Evolutionary conservation across 768 basidiomycete genomes (phyloP).

Genomic region (Lactifluus piperatus): DNA sequence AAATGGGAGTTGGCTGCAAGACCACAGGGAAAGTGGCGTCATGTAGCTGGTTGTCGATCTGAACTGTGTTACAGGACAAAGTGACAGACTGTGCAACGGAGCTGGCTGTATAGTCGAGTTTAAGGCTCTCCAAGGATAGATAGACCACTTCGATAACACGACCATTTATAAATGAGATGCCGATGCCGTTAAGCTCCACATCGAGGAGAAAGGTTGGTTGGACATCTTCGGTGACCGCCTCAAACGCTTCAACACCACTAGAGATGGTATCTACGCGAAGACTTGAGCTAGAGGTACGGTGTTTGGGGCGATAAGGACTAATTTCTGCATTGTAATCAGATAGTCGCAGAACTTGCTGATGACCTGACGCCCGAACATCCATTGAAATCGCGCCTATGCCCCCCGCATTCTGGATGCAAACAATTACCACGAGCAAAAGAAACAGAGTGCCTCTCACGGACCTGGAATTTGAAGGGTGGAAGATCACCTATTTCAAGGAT

Average conservation of each 20-base stretch:
- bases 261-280: slow-evolving; percentile 62
- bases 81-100: slow-evolving; percentile 71
- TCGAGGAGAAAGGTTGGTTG: slow-evolving; percentile 54
- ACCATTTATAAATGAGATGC: slow-evolving; percentile 85
- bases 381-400: slow-evolving; percentile 66
- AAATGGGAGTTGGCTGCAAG: slow-evolving; percentile 85
- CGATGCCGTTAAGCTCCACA: slow-evolving; percentile 82
- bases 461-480: slow-evolving; percentile 79
- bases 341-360: slow-evolving; percentile 77
- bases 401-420: slow-evolving; percentile 37
- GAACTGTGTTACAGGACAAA: slow-evolving; percentile 75
- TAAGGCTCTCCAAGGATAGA: slow-evolving; percentile 64
- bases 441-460: slow-evolving; percentile 29
- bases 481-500: slow-evolving; percentile 94
- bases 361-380: slow-evolving; percentile 86
- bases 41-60: slow-evolving; percentile 96
- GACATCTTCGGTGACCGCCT: slow-evolving; percentile 73
- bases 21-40: slow-evolving; percentile 94
- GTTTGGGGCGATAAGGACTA: slow-evolving; percentile 80
- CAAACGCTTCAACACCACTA: slow-evolving; percentile 68
- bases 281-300: slow-evolving; percentile 40
- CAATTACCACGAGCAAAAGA: not conserved
- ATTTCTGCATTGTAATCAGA: slow-evolving; percentile 78
- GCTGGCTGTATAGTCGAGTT: slow-evolving; percentile 79
- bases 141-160: slow-evolving; percentile 86